Percentiles rank a stretch among this genome's conserved stretches.
Conservation (phyloP, 805 yeast genomes). For the Metschnikowia gruessii region DNA sequence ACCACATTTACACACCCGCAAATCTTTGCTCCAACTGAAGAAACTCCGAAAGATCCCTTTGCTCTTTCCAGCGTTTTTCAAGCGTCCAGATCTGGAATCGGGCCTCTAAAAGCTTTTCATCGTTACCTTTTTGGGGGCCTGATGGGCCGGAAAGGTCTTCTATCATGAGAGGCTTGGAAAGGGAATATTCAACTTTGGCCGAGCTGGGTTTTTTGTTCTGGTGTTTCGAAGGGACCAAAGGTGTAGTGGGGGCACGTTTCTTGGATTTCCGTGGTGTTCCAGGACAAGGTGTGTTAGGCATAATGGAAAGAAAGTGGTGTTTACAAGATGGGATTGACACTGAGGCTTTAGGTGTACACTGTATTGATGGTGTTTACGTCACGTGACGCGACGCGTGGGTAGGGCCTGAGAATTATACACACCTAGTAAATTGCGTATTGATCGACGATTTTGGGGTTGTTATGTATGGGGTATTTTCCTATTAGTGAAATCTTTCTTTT, state of each 20-base stretch:
- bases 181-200: conserved; percentile 8
- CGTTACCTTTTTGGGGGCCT: conserved; percentile 1
- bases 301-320: neutral
- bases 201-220: conserved; percentile 22
- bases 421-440: no score
- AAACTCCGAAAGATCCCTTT: conserved; percentile 27
- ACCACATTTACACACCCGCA: neutral
- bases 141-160: conserved; percentile 4
- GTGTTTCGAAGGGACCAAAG: conserved; percentile 29
- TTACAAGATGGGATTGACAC: neutral
- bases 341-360: neutral
- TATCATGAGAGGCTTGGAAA: conserved; percentile 2
- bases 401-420: no score
- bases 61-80: conserved; percentile 21
- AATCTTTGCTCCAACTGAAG: conserved; percentile 28
- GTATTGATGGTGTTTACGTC: neutral
- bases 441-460: no score
- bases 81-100: conserved; percentile 35
- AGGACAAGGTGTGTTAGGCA: conserved; percentile 1
- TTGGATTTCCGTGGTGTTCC: conserved; percentile 15
- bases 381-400: neutral
- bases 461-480: no score
- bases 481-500: no score
- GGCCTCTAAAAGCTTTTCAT: conserved; percentile 22
- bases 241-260: conserved; percentile 38